Base-by-base conservation (phyloP, 116 monocot species). In the Thalassia testudinum region DNA sequence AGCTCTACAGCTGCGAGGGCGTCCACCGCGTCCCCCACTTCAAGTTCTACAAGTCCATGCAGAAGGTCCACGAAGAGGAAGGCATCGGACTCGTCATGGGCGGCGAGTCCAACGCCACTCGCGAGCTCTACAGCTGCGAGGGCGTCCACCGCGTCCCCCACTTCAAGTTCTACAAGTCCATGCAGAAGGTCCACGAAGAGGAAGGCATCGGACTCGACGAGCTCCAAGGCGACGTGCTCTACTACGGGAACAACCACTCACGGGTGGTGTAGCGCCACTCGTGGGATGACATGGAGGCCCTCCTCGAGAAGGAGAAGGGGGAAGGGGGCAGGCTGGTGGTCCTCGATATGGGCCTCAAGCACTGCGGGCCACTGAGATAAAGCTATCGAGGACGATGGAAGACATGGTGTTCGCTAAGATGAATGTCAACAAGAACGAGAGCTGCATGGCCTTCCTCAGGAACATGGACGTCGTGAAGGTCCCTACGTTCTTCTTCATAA, bases 341-440 rank as follows among this genome's bases (percentile, higher is more conserved):
- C 24, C 67, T 87, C 23, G 87, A 87, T 71, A 82, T 87, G 12
- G 87, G 87, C 13, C 75, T 87, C 43, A 87, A 87, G 75, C 75
- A 76, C 49, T 87, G 87, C 70, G 87, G 87, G 26, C 87, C 87
- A 82, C 75, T 21, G 87, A 82, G 12, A 15, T 82, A 0, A 75
- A 76, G 78, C 64, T 87, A 51, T 78, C 87, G 23, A 45, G 68
- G 26, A 73, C 78, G 17, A 87, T 82, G 87, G 70, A 53, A 19
- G 87, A 73, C 47, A 53, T 66, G 21, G 75, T 82, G 7, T 82
- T 87, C 29, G 82, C 82, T 2, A 73, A 82, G 60, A 87, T 87
- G 82, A 78, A 87, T 64, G 82, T 82, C 22, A 78, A 82, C 55
- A 78, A 87, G 82, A 87, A 87, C 49, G 87, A 87, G 1, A 87